Base-by-base conservation (phyloP, 495 filamentous ascomycete species). In the Gamarada debralockiae region DNA sequence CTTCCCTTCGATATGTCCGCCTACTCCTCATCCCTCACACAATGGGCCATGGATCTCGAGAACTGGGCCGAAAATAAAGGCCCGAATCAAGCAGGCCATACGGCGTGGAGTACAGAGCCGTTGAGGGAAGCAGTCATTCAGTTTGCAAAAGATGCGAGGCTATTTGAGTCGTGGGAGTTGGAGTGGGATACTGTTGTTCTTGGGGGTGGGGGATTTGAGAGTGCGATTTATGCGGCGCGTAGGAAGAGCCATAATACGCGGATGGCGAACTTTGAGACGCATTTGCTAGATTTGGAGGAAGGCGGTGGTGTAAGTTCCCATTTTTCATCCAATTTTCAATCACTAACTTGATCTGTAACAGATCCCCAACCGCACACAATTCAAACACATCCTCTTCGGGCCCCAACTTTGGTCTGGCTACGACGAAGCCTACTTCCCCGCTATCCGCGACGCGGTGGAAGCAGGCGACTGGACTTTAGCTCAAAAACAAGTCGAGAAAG, bases 331-430 rank as follows among this genome's bases (percentile, higher is more conserved):
- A n/a, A 25, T 39, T 37, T 14, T 38, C 9, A 52, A 12, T 24
- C 48, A 36, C 50, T 61, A 41, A 64, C 31, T 37, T 10, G 10
- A 29, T n/a, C n/a, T 7, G 21, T 27, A 21, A 43, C 55, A 93
- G 87, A 74, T 96, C 23, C 91, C 90, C 25, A 88, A 89, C 62
- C 82, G 93, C 55, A 87, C 87, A 21, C 95, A 97, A 71, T 98
- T 90, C 75, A 96, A 93, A 65, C 95, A 98, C 70, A 80, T 96
- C 60, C 58, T 98, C 45, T 93, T 89, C 60, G 91, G 84, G 0
- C 93, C 93, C 13, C 80, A 90, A 63, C 69, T 80, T 5, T 92
- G 90, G 87, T 83, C 82, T 42, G 83, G 83, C 45, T 82, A 87
- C 65, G 83, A 90, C 44, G 78, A 82, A 40, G 79, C 84, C 0